A percentile compares a stretch with the other conserved stretches of the same genome.
Evolutionary conservation across 768 basidiomycete genomes (phyloP).

Genomic region (Suillus clintonianus): DNA sequence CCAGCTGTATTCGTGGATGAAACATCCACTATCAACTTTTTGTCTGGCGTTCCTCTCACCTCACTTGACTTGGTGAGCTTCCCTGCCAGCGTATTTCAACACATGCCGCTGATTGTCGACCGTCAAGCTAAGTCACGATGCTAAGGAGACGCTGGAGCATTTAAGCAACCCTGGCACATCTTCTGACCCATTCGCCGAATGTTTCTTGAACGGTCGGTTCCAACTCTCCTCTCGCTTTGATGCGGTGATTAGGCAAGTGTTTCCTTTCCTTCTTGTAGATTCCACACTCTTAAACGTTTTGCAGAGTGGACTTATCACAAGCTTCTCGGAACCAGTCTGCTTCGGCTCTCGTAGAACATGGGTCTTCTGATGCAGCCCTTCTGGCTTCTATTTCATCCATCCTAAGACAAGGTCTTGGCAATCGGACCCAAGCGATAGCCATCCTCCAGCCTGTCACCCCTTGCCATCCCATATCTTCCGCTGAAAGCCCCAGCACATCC

Average conservation of each 20-base stretch:
- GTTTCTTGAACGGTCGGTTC: slow-evolving; percentile 74
- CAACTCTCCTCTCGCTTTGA: slow-evolving; percentile 73
- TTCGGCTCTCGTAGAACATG: slow-evolving; percentile 49
- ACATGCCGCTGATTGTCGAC: slow-evolving; percentile 2
- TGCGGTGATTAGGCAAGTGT: slow-evolving; percentile 58
- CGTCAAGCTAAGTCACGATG: slow-evolving; percentile 74
- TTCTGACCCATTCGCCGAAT: slow-evolving; percentile 65
- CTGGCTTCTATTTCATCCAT: slow-evolving; percentile 51
- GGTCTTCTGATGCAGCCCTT: slow-evolving; percentile 58
- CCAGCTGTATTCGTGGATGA: slow-evolving; percentile 77
- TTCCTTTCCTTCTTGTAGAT: not conserved
- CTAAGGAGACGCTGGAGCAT: slow-evolving; percentile 65
- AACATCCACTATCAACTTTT: slow-evolving; percentile 72
- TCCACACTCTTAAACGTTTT: slow-evolving; percentile 8
- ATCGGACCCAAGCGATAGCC: slow-evolving; percentile 66
- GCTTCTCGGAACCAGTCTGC: slow-evolving; percentile 45
- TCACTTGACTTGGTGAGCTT: slow-evolving; percentile 73
- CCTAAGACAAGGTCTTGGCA: slow-evolving; percentile 69
- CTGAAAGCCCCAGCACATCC: slow-evolving; percentile 51
- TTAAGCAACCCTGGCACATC: slow-evolving; percentile 50
- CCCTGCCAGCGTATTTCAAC: not conserved
- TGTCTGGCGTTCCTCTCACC: slow-evolving; percentile 72
- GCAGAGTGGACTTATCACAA: slow-evolving; percentile 50
- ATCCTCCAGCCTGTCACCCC: slow-evolving; percentile 55
- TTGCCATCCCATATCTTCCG: slow-evolving; percentile 51